Conservation (phyloP, 768 basidiomycete species). For the Hebeloma cylindrosporum region DNA sequence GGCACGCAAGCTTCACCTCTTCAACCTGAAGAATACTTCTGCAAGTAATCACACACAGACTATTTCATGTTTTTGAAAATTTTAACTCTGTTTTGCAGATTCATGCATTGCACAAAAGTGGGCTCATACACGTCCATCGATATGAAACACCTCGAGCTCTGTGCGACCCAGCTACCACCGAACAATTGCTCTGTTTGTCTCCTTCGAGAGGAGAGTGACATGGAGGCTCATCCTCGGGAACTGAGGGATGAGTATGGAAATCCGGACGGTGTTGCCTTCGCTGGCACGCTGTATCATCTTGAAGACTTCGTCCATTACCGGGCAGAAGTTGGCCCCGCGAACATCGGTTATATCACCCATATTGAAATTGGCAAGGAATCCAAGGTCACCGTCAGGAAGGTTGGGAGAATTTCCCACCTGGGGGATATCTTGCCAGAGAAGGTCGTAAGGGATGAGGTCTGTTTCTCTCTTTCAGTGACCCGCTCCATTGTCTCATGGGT, state of each 20-base stretch:
- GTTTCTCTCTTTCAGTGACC: conserved; percentile 6
- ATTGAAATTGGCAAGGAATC: conserved; percentile 28
- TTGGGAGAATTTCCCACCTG: conserved; percentile 51
- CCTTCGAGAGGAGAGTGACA: conserved; percentile 29
- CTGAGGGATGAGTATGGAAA: conserved; percentile 31
- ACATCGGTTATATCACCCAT: conserved; percentile 52
- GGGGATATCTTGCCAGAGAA: conserved; percentile 37
- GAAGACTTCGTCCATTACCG: conserved; percentile 61
- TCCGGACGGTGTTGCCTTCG: conserved; percentile 44
- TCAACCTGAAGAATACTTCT: conserved; percentile 50
- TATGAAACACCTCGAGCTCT: conserved; percentile 22
- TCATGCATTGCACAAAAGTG: conserved; percentile 45
- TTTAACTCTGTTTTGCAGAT: conserved; percentile 36
- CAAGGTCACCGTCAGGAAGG: conserved; percentile 36
- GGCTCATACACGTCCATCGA: conserved; percentile 49
- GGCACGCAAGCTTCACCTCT: conserved; percentile 25
- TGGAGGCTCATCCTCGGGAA: conserved; percentile 27
- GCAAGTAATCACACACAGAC: conserved; percentile 48
- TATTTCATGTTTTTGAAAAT: background rate
- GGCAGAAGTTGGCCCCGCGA: conserved; percentile 48
- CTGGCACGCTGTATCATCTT: conserved; percentile 52
- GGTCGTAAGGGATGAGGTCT: conserved; percentile 58
- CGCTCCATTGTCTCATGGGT: background rate
- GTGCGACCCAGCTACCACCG: conserved; percentile 33
- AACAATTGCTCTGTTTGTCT: conserved; percentile 57